These are phyloP conservation scores for Ceratocystis colombiana DNA, from an alignment of 2,329 filamentous ascomycete genomes.

Conservation along the genomic window DNA sequence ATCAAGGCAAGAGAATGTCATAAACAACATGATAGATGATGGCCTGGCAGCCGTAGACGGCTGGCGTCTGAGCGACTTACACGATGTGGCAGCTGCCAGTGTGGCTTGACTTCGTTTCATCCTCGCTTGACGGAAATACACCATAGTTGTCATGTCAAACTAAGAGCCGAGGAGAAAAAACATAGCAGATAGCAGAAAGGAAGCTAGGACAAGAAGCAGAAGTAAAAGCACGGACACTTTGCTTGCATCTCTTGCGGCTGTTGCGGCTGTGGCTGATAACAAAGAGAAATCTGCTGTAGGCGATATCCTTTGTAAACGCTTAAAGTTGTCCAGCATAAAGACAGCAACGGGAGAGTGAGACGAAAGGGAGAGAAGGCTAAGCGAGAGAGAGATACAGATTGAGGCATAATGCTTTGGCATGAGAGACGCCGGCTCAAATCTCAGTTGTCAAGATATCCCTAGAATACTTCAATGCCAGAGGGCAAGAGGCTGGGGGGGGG, in stretches of 20 bases:
- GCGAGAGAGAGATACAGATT: not conserved
- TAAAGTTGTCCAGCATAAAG: not conserved
- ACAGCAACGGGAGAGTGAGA: not conserved
- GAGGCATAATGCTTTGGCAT: not conserved
- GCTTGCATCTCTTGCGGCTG: not conserved
- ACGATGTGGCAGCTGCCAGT: not conserved
- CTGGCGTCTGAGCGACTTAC: not conserved
- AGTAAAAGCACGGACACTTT: not conserved
- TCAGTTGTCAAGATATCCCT: no score
- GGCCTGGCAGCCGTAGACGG: not conserved
- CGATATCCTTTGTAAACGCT: no score
- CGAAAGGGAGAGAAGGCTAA: not conserved
- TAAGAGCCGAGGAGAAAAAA: not conserved
- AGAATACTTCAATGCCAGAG: no score
- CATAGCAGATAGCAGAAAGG: not conserved
- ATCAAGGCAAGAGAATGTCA: not conserved
- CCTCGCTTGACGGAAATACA: not conserved
- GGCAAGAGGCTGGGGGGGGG: no score
- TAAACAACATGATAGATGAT: not conserved
- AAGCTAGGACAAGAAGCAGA: not conserved
- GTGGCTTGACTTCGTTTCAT: not conserved
- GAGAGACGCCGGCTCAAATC: no score
- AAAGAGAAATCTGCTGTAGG: not conserved
- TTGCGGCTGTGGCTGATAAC: not conserved
- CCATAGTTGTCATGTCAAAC: constrained; percentile 3